phyloP scores from a whole-genome alignment of 805 yeast species.

The Candida namnaoensis region DNA sequence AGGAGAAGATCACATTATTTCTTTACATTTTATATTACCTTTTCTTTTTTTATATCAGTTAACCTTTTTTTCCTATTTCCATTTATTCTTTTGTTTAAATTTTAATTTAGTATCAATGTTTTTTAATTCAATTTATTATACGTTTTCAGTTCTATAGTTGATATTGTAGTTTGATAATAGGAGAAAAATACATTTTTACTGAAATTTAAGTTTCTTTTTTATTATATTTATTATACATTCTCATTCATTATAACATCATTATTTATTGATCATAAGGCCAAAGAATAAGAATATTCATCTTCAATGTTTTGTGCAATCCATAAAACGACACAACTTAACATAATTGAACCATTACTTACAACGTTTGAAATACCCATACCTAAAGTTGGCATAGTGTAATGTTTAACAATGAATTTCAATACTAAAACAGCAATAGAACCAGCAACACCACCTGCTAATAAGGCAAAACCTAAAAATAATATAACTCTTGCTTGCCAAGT shows the following conservation, averaged over 20 bases:
- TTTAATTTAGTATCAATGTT: too few species aligned
- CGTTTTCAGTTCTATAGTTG: too few species aligned
- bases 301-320: constrained; percentile 96
- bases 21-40: too few species aligned
- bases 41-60: too few species aligned
- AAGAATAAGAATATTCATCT: constrained; percentile 90
- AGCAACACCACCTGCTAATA: constrained; percentile 89
- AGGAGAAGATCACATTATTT: too few species aligned
- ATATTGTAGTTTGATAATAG: too few species aligned
- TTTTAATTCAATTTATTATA: too few species aligned
- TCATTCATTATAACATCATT: too few species aligned
- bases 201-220: too few species aligned
- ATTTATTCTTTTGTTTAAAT: too few species aligned
- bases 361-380: constrained; percentile 94
- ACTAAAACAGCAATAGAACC: constrained; percentile 87
- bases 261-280: constrained; percentile 45
- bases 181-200: too few species aligned
- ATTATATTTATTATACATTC: neutral
- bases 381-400: constrained; percentile 76
- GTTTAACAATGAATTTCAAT: constrained; percentile 73
- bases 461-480: constrained; percentile 84
- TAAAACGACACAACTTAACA: constrained; percentile 80
- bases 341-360: constrained; percentile 64
- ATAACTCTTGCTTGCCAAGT: constrained; percentile 94
- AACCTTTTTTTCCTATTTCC: too few species aligned